A percentile compares a stretch with the other conserved stretches of the same genome.
Conservation (phyloP, 805 yeast species). For the Metschnikowia kunwiensis region DNA sequence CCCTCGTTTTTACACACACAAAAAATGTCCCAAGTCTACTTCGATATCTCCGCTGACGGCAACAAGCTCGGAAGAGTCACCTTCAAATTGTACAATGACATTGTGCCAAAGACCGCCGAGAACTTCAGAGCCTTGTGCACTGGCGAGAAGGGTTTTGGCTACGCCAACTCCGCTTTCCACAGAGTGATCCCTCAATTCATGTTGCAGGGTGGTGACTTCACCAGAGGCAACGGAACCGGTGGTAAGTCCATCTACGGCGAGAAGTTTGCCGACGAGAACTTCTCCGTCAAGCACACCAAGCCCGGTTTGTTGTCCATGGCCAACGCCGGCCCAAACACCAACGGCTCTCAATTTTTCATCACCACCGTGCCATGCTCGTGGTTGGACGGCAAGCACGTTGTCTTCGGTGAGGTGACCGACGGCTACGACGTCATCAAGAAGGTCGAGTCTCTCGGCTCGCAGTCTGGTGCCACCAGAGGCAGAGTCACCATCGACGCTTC, state of each 20-base stretch:
- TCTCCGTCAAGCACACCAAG: slow-evolving; percentile 69
- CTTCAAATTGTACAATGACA: slow-evolving; percentile 86
- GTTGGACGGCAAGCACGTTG: slow-evolving; percentile 95
- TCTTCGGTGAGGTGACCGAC: slow-evolving; percentile 86
- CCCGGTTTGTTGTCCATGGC: slow-evolving; percentile 96
- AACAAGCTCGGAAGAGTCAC: slow-evolving; percentile 69
- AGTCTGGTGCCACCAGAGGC: slow-evolving; percentile 63
- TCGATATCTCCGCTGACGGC: slow-evolving; percentile 79
- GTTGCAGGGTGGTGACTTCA: slow-evolving; percentile 87
- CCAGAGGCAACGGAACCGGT: slow-evolving; percentile 84
- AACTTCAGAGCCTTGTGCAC: slow-evolving; percentile 94
- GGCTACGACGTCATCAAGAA: slow-evolving; percentile 84
- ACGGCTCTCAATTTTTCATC: slow-evolving; percentile 96
- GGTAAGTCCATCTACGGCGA: slow-evolving; percentile 86
- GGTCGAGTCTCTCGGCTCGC: slow-evolving; percentile 72
- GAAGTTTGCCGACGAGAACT: slow-evolving; percentile 88
- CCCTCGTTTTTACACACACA: slow-evolving; percentile 1
- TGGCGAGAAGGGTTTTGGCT: slow-evolving; percentile 93
- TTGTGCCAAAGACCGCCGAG: slow-evolving; percentile 93
- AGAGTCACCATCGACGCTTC: slow-evolving; percentile 60
- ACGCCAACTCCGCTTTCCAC: slow-evolving; percentile 86
- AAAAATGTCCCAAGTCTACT: slow-evolving; percentile 67
- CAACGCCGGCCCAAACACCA: slow-evolving; percentile 97
- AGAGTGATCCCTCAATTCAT: slow-evolving; percentile 95
- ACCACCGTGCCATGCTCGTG: slow-evolving; percentile 85